Evolutionary conservation across 1,139 yeast genomes (phyloP).

Genomic region (Pneumocystis carinii): DNA sequence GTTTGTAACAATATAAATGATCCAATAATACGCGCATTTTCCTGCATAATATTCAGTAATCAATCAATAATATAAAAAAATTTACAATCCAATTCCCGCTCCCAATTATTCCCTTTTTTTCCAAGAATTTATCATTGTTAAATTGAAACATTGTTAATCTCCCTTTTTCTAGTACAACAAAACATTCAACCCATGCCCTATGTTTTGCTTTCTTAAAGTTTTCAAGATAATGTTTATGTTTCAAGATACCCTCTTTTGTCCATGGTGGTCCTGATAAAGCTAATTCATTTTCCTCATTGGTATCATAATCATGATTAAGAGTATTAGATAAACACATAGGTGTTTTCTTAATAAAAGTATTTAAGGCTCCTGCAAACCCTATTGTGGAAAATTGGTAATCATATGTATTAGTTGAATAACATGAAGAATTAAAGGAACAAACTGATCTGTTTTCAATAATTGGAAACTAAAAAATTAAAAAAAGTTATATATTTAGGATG

Average conservation of each 20-base stretch:
- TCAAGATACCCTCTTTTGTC: slow-evolving; percentile 60
- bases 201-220: slow-evolving; percentile 19
- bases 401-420: slow-evolving; percentile 1
- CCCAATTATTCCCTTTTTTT: slow-evolving; percentile 28
- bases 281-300: slow-evolving; percentile 37
- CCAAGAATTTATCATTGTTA: slow-evolving; percentile 13
- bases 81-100: slow-evolving; percentile 49
- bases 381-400: slow-evolving; percentile 3
- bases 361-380: slow-evolving; percentile 21
- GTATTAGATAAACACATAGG: slow-evolving; percentile 19
- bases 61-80: not conserved
- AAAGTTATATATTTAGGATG: not conserved
- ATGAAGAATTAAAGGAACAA: not conserved
- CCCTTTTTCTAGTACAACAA: slow-evolving; percentile 25
- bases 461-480: not conserved
- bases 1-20: slow-evolving; percentile 23
- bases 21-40: slow-evolving; percentile 23
- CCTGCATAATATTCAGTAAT: slow-evolving; percentile 6
- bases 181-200: slow-evolving; percentile 21
- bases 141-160: slow-evolving; percentile 22
- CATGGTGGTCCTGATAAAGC: slow-evolving; percentile 64
- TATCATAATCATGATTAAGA: slow-evolving; percentile 13
- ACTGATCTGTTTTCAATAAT: not conserved
- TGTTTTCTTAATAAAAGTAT: slow-evolving; percentile 21
- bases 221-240: slow-evolving; percentile 33